Evolutionary conservation across 805 yeast genomes (phyloP), one percentile per base, ranked within the genome.

Genomic region (Ogataea trehaloabstinens): DNA sequence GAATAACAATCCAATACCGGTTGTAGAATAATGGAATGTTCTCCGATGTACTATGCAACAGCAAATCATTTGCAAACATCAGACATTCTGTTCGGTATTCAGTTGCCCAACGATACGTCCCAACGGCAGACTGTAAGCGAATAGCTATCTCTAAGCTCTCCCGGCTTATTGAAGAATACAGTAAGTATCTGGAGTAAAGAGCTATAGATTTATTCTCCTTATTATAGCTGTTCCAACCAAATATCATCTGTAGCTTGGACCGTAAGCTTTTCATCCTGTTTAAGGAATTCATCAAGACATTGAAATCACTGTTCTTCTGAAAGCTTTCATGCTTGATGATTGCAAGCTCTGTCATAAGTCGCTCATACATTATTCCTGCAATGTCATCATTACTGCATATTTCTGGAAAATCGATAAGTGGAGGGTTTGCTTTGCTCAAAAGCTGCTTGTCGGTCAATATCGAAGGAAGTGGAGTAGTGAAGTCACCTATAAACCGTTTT

Each of bases 1-100:
- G 60, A 2, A 49, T 47, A 5, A 55, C 51, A 25, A 55, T 53
- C 60, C 60, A 55, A 33, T 53, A 50, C 27, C 46, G 28, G 22
- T 48, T 52, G 43, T 53, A 55, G 33, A 42, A 52, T 6, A 35
- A 13, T 2, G 57, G 60, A 6, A 49, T 21, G 28, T 46, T 38
- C 2, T 16, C 21, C 4, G 40, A 22, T 1, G 58, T 48, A 35
- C 48, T 45, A 25, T 55, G 59, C 5, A 36, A 37, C 13, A 55
- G 37, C 16, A 55, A 24, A 16, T 41, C 37, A 13, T 37, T 31
- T 1, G 60, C 52, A 6, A 53, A 31, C 2, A 19, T 21, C 13
- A 53, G 28, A 36, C 58, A 53, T n/a, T 52, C 42, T 4, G 15
- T 30, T 16, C 58, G 39, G 31, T 43, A 55, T 16, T 47, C 40